Evolutionary conservation across 768 basidiomycete species (phyloP).

Genomic region (Dacryopinax spathularia): DNA sequence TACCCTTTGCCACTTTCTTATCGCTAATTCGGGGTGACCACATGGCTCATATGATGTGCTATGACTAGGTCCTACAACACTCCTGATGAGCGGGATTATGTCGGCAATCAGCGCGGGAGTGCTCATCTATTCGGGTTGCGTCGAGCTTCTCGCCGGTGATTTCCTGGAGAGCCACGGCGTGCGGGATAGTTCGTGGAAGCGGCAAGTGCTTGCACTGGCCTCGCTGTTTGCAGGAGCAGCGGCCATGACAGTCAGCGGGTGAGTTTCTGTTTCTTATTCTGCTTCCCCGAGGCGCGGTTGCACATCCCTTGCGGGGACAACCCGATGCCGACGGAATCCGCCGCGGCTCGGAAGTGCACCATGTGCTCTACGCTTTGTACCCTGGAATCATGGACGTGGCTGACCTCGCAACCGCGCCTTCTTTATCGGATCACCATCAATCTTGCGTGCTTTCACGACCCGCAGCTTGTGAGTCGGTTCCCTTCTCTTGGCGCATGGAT

Average conservation of each 20-base stretch:
- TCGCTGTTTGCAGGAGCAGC: conserved; percentile 48
- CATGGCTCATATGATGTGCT: conserved; percentile 3
- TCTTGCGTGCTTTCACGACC: neutral
- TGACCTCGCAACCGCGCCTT: neutral
- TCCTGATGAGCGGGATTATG: conserved; percentile 55
- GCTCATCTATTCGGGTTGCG: conserved; percentile 69
- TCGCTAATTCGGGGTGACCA: conserved; percentile 14
- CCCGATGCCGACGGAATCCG: neutral
- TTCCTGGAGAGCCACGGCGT: conserved; percentile 58
- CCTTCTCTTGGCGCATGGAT: neutral
- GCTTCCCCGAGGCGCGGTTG: neutral
- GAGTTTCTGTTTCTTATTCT: neutral
- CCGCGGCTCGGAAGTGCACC: neutral
- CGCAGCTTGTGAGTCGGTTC: neutral
- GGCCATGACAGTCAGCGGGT: conserved; percentile 35
- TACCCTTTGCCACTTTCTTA: no score
- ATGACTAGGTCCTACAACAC: neutral
- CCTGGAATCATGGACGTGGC: neutral
- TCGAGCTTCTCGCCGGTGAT: conserved; percentile 78
- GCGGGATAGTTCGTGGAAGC: conserved; percentile 15
- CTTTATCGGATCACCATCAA: neutral
- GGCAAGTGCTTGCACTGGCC: conserved; percentile 42
- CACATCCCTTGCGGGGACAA: neutral
- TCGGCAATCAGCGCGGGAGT: conserved; percentile 70
- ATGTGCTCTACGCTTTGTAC: neutral